Base-by-base conservation (phyloP, 768 basidiomycete species). In the Rickenella mellea region DNA sequence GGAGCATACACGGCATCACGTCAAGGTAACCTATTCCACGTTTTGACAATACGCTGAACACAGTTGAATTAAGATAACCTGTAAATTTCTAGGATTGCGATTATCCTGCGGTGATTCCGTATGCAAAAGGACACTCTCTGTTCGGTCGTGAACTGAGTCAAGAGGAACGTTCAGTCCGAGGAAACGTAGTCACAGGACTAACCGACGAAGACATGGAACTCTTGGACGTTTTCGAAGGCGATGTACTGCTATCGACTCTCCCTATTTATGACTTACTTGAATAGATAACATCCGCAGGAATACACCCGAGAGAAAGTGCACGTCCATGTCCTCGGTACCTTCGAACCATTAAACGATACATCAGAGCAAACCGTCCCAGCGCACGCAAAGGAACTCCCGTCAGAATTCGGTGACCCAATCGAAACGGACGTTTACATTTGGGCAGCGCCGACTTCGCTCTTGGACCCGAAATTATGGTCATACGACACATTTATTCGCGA, bases 151-250 rank as follows among this genome's bases (percentile, higher is more conserved):
- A 75, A 6, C 63, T 88, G n/a, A 54, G 55, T 2, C 57, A 49
- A 1, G 80, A 85, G 39, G 84, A 91, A 38, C 68, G 67, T 33
- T 75, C 67, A 15, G 89, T 94, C 0, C 71, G 82, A 35, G 93
- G 93, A 8, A 82, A 81, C 3, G 54, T 93, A 27, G 87, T 96
- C 2, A 61, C 58, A 1, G 92, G 93, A 1, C 66, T 96, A 35
- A 78, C 74, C 0, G 59, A 59, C 8, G 29, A 51, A 14, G 92
- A 97, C 48, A 64, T 96, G 1, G 48, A 48, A n/a, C 56, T 71
- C 2, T 62, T 98, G 19, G 91, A 97, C 59, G 41, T 66, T 7
- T 97, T 94, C 45, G 93, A 97, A 61, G 89, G 88, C 25, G 50
- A 71, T 38, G 93, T 83, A 51, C 54, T 76, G 65, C 32, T 14